phyloP scores from a whole-genome alignment of 75 land plant species.

The Cryptomeria japonica region DNA sequence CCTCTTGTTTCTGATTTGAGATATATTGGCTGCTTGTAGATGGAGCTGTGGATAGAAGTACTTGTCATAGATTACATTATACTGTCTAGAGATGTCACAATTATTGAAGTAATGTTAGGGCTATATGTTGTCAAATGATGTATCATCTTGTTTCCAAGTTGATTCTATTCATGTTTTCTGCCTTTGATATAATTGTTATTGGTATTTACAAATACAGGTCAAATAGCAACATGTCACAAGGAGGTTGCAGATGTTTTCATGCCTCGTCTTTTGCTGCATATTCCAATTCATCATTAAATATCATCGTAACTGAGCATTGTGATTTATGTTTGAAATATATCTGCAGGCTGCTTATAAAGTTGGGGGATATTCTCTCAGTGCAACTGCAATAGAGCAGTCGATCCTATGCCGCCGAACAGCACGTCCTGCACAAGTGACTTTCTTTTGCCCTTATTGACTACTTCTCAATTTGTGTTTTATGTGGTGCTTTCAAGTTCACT shows the following conservation, averaged over 20 bases:
- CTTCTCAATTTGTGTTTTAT: neutral
- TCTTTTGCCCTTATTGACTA: neutral
- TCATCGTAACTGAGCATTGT: neutral
- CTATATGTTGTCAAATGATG: neutral
- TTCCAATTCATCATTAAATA: neutral
- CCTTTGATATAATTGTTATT: neutral
- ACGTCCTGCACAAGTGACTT: conserved; percentile 64
- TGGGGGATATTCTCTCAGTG: conserved; percentile 75
- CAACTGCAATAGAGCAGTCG: conserved; percentile 74
- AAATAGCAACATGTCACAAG: neutral
- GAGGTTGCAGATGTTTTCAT: neutral
- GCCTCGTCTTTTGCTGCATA: neutral
- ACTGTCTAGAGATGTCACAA: neutral
- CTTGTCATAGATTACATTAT: neutral
- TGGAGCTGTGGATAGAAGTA: neutral
- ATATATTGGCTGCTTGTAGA: neutral
- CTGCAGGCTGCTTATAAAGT: conserved; percentile 94
- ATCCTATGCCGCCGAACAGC: conserved; percentile 62
- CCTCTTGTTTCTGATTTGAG: neutral
- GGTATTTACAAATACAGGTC: neutral
- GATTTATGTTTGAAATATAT: neutral
- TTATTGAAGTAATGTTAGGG: neutral
- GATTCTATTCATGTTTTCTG: neutral
- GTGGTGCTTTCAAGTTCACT: neutral
- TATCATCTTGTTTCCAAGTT: neutral